These are phyloP conservation scores for Thelephora ganbajun DNA, from an alignment of 768 basidiomycete genomes.

Conservation along the genomic window DNA sequence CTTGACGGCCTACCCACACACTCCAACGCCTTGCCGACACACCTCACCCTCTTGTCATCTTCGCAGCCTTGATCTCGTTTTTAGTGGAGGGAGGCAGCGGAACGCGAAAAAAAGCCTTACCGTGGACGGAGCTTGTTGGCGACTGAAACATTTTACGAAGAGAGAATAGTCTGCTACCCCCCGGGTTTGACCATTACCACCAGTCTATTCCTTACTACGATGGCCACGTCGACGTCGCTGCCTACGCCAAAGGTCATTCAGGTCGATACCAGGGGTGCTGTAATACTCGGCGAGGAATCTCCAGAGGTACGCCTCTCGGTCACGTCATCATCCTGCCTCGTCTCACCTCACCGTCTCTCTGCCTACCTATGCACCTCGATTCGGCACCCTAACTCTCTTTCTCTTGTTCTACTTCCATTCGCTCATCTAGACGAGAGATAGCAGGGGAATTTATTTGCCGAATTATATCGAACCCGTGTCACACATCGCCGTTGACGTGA, in stretches of 20 bases:
- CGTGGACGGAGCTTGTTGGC: too few species aligned
- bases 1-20: too few species aligned
- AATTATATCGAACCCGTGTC: slow-evolving; percentile 97
- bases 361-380: slow-evolving; percentile 2
- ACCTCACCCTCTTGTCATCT: too few species aligned
- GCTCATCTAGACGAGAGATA: slow-evolving; percentile 64
- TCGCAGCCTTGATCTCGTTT: too few species aligned
- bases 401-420: slow-evolving; percentile 5
- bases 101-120: too few species aligned
- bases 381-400: slow-evolving; percentile 3
- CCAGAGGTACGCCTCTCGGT: slow-evolving; percentile 53
- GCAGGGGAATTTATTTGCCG: slow-evolving; percentile 92
- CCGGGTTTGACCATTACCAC: too few species aligned
- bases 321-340: slow-evolving; percentile 3
- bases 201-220: slow-evolving; percentile 8
- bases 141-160: too few species aligned
- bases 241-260: slow-evolving; percentile 81
- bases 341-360: slow-evolving; percentile 2
- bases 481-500: slow-evolving; percentile 92
- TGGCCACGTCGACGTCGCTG: slow-evolving; percentile 42
- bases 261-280: slow-evolving; percentile 88
- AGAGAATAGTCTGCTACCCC: too few species aligned
- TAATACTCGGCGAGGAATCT: slow-evolving; percentile 89
- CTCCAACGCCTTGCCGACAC: too few species aligned
- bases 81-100: too few species aligned